Evolutionary conservation across 1,284 basidiomycete species (phyloP), one percentile per base, ranked within the genome.

Genomic region (Trichosporon asahii): DNA sequence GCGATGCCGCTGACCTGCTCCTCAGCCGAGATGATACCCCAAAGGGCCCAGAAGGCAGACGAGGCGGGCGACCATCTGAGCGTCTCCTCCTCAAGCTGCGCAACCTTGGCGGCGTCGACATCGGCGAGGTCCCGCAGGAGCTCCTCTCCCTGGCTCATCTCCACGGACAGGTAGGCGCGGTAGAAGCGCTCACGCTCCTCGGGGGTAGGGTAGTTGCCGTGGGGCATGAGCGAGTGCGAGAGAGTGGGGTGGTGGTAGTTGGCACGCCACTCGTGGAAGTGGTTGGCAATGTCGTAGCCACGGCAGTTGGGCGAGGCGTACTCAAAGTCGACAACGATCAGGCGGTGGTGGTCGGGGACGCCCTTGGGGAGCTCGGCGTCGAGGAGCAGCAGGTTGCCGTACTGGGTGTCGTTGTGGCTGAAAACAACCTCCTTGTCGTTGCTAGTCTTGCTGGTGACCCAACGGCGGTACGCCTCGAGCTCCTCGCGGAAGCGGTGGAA

Each of bases 271-370:
- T 97, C 95, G 79, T 93, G 90, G 84, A 96, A 97, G 84, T 97
- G 94, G 84, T 97, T 97, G 70, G 91, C 94, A 77, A 98, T 94
- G 81, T 98, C 95, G 83, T 90, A 95, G 2, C 92, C 91, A 2
- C 93, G 89, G 31, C 93, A 89, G 80, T 96, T 97, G 2, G 91
- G 90, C 0, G 90, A 87, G 8, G 94, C 93, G 79, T 97, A 98
- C 84, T 98, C 95, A 80, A 96, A 97, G 83, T 97, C 94, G 73
- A 97, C 92, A 44, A 97, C 93, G 78, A 95, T 92, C 76, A 95
- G 90, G 91, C 94, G 78, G 69, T 84, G 82, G 74, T 85, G 84
- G n/a, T 78, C 75, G 1, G 84, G 84, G 7, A 77, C 77, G 14
- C 77, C 76, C 7, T 87, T 85, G 66, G 88, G 86, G 0, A 81